Conservation (phyloP, 2,329 filamentous ascomycete species). For the Fusarium sp. region DNA sequence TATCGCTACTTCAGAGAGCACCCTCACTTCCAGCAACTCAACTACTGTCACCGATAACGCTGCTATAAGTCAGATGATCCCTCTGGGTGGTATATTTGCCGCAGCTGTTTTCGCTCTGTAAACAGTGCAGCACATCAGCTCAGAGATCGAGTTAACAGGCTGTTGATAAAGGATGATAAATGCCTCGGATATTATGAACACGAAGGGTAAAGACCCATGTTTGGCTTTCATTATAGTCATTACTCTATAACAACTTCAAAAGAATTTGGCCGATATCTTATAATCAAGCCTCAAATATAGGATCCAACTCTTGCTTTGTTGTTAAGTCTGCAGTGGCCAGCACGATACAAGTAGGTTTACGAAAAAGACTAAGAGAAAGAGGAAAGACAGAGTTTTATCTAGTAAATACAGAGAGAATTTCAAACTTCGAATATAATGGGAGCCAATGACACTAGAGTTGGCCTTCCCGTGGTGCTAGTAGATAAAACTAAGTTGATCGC, state of each 20-base stretch:
- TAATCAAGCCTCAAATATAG: accelerated
- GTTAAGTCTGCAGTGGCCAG: accelerated
- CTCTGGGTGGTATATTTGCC: too few relatives aligned
- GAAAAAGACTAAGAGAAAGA: accelerated
- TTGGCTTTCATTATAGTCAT: accelerated
- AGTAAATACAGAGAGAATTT: background rate
- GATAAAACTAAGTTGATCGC: background rate
- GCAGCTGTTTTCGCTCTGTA: too few relatives aligned
- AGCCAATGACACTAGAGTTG: background rate
- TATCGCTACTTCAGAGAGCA: too few relatives aligned
- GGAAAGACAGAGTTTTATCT: background rate
- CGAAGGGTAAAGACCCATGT: accelerated
- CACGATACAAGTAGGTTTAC: background rate
- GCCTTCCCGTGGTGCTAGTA: too few relatives aligned
- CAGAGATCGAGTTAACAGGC: too few relatives aligned
- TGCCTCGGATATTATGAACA: accelerated
- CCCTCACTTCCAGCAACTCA: too few relatives aligned
- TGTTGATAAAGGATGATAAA: background rate
- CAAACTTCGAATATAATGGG: background rate
- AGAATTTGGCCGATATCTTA: background rate
- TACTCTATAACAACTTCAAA: accelerated
- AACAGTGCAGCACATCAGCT: background rate
- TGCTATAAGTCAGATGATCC: too few relatives aligned
- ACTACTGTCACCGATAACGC: too few relatives aligned
- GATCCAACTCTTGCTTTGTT: background rate